phyloP scores from a whole-genome alignment of 805 yeast species.

The Suhomyces xylopsoci region DNA sequence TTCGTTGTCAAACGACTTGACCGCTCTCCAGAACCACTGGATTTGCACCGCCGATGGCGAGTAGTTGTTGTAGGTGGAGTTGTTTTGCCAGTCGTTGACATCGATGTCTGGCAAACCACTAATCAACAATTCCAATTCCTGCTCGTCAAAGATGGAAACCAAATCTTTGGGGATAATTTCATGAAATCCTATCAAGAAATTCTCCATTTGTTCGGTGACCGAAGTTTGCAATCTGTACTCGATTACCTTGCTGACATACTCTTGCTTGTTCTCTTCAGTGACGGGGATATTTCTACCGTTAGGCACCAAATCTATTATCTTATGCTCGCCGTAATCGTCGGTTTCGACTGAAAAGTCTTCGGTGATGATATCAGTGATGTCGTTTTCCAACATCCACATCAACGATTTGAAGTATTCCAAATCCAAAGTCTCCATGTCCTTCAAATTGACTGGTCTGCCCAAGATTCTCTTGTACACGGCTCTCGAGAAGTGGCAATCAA shows the following conservation, averaged over 20 bases:
- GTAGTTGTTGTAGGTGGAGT: constrained; percentile 78
- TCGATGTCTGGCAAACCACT: constrained; percentile 96
- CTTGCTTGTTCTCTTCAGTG: constrained; percentile 86
- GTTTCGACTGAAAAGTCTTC: constrained; percentile 93
- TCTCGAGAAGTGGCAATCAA: constrained; percentile 93
- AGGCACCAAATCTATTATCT: constrained; percentile 75
- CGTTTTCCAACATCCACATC: constrained; percentile 95
- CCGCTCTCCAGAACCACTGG: constrained; percentile 98
- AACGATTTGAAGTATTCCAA: constrained; percentile 88
- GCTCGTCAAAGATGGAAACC: constrained; percentile 88
- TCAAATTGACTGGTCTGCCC: constrained; percentile 75
- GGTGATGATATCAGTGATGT: constrained; percentile 90
- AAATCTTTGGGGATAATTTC: constrained; percentile 83
- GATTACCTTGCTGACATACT: constrained; percentile 81
- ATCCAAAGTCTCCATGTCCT: constrained; percentile 93
- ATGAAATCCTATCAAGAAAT: constrained; percentile 82
- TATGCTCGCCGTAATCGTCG: constrained; percentile 90
- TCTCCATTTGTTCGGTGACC: constrained; percentile 82
- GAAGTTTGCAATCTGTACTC: constrained; percentile 82
- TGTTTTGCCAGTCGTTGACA: constrained; percentile 92
- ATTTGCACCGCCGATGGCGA: constrained; percentile 80
- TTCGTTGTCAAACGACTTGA: constrained; percentile 87
- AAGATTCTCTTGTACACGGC: constrained; percentile 89
- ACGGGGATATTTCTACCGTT: constrained; percentile 82
- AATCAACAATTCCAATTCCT: constrained; percentile 86